A percentile compares a stretch with the other conserved stretches of the same genome.
phyloP scores from a whole-genome alignment of 805 yeast species.

The Saturnispora dispora region DNA sequence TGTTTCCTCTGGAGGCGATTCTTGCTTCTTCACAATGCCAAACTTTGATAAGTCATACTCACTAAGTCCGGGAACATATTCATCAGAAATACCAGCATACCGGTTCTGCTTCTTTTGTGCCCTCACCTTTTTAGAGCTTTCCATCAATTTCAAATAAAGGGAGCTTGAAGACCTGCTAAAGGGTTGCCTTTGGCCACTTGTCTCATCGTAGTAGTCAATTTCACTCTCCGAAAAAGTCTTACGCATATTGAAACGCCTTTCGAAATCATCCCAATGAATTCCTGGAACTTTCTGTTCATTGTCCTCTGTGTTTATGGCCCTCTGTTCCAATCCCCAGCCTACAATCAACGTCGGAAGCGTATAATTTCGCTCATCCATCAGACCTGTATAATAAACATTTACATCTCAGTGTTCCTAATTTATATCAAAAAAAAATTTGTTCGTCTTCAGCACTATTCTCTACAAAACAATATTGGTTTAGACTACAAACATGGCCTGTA shows the following conservation, averaged over 20 bases:
- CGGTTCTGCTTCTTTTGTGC: background rate
- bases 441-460: background rate
- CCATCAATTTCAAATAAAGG: background rate
- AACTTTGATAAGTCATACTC: constrained; percentile 26
- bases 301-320: constrained; percentile 21
- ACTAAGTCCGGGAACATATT: constrained; percentile 59
- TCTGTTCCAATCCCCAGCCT: constrained; percentile 4
- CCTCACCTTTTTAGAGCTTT: background rate
- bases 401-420: background rate
- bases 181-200: constrained; percentile 19
- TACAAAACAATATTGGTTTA: background rate
- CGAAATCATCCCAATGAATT: constrained; percentile 17
- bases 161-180: constrained; percentile 2
- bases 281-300: constrained; percentile 25
- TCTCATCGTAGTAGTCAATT: constrained; percentile 46
- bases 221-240: constrained; percentile 62
- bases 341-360: constrained; percentile 5
- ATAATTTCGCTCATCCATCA: background rate
- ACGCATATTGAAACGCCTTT: constrained; percentile 24
- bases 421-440: background rate
- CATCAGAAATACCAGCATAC: constrained; percentile 54
- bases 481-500: background rate
- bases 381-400: background rate
- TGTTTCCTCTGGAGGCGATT: constrained; percentile 1
- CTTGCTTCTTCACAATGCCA: constrained; percentile 13